These are phyloP conservation scores for Fusarium sp. DNA, from an alignment of 2,329 filamentous ascomycete species.

Conservation along the genomic window DNA sequence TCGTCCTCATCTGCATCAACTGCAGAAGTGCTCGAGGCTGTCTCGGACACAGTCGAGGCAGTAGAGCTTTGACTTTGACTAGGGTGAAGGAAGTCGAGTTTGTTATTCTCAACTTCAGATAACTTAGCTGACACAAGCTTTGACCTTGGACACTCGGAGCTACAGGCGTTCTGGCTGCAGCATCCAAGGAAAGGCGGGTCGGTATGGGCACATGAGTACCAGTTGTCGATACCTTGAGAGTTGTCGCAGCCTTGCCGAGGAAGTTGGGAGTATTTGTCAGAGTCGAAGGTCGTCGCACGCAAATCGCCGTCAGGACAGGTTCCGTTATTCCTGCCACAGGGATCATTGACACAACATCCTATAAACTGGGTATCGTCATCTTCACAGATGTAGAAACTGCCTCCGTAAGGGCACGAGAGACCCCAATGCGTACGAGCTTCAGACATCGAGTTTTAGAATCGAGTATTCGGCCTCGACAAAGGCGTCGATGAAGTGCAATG, in stretches of 20 bases:
- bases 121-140: conserved; percentile 25
- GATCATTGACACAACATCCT: conserved; percentile 52
- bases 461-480: not conserved
- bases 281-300: conserved; percentile 44
- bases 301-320: conserved; percentile 45
- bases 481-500: not conserved
- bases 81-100: conserved; percentile 25
- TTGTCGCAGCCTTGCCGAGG: conserved; percentile 46
- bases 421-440: conserved; percentile 32
- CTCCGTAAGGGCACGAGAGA: conserved; percentile 45
- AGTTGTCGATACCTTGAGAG: conserved; percentile 30
- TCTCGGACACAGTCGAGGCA: conserved; percentile 1
- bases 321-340: conserved; percentile 44
- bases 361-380: conserved; percentile 46
- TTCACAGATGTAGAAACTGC: conserved; percentile 51
- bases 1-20: not conserved
- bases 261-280: conserved; percentile 43
- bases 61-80: not conserved
- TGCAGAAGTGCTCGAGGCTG: conserved; percentile 7
- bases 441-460: conserved; percentile 18
- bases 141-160: conserved; percentile 12
- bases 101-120: conserved; percentile 16
- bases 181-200: conserved; percentile 52
- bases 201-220: conserved; percentile 48
- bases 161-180: conserved; percentile 43